phyloP scores from a whole-genome alignment of 805 yeast genomes.

The Saccharomycopsis amapae region DNA sequence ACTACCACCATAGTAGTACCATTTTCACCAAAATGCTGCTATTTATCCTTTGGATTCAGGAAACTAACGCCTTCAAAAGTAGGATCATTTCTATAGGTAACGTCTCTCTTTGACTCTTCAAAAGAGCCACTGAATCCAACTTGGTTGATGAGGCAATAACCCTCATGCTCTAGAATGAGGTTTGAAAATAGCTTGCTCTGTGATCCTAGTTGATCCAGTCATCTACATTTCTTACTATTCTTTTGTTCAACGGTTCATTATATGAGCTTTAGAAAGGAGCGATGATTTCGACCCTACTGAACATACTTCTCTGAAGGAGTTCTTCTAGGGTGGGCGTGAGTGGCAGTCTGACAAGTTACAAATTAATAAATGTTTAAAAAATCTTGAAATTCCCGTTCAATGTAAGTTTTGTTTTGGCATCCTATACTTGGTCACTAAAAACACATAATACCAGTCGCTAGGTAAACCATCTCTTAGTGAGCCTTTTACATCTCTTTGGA shows the following conservation, averaged over 20 bases:
- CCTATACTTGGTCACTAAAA: no score
- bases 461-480: no score
- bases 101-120: slow-evolving; percentile 98
- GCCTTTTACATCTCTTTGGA: no score
- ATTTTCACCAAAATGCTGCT: background rate
- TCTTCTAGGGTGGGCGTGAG: slow-evolving; percentile 85
- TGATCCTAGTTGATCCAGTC: slow-evolving; percentile 86
- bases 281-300: slow-evolving; percentile 97
- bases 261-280: slow-evolving; percentile 62
- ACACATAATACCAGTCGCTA: no score
- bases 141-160: slow-evolving; percentile 96
- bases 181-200: slow-evolving; percentile 63
- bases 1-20: no score
- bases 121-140: slow-evolving; percentile 99
- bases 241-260: slow-evolving; percentile 30
- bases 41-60: background rate
- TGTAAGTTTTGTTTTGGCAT: no score
- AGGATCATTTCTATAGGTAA: slow-evolving; percentile 99
- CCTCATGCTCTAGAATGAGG: slow-evolving; percentile 93
- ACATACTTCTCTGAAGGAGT: slow-evolving; percentile 59
- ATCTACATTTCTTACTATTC: slow-evolving; percentile 53
- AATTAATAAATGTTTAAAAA: no score
- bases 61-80: slow-evolving; percentile 46
- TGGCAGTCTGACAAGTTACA: slow-evolving; percentile 99
- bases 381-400: no score